These are phyloP conservation scores for Neurospora discreta DNA, from an alignment of 495 filamentous ascomycete genomes.

Conservation along the genomic window DNA sequence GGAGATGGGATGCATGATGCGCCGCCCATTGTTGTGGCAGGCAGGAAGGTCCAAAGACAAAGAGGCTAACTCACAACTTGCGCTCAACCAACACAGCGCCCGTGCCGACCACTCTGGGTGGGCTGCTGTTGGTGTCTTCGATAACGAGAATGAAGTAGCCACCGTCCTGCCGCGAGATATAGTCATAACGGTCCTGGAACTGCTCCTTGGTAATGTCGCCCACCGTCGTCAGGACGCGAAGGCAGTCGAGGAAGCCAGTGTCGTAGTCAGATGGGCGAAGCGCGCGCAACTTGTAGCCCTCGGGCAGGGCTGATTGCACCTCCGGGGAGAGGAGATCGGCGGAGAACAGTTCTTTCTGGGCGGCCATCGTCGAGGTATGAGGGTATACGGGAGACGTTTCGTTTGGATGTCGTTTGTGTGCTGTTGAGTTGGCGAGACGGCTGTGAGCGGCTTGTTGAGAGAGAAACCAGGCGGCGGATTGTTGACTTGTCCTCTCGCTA, in stretches of 20 bases:
- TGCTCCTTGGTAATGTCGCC: conserved; percentile 69
- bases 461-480: background rate
- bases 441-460: background rate
- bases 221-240: conserved; percentile 84
- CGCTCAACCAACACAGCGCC: conserved; percentile 77
- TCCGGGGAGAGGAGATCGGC: conserved; percentile 64
- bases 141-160: conserved; percentile 81
- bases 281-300: conserved; percentile 73
- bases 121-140: conserved; percentile 47
- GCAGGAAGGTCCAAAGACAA: background rate
- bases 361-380: conserved; percentile 22
- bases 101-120: conserved; percentile 62
- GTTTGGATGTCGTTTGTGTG: background rate
- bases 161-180: conserved; percentile 66
- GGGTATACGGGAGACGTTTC: background rate
- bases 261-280: conserved; percentile 68
- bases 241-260: conserved; percentile 73
- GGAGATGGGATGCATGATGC: background rate
- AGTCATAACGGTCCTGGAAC: conserved; percentile 73
- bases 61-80: conserved; percentile 57
- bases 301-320: conserved; percentile 59
- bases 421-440: background rate
- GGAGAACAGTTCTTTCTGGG: conserved; percentile 58
- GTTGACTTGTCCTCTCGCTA: background rate
- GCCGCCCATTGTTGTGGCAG: background rate